Conservation (phyloP, 202 grass and related monocot genomes). For the Cymbopogon flexuosus region DNA sequence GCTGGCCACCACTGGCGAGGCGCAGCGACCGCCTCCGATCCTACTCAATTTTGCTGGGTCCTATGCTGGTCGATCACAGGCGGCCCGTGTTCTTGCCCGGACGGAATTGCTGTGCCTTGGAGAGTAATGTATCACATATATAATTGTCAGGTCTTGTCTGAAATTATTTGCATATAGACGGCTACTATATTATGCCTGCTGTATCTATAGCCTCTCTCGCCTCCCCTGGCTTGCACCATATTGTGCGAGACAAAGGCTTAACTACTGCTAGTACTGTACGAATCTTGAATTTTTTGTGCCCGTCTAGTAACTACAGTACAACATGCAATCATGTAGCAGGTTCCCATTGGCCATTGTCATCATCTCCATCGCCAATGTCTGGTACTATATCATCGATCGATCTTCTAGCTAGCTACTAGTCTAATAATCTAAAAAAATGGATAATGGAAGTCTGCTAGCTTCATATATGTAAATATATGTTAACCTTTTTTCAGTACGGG, state of each 20-base stretch:
- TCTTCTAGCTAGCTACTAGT: background rate
- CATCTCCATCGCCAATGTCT: background rate
- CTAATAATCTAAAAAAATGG: background rate
- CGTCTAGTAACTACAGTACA: background rate
- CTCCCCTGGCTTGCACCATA: slow-evolving; percentile 2
- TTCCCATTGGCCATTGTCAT: background rate
- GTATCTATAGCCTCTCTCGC: background rate
- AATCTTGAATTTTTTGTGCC: slow-evolving; percentile 20
- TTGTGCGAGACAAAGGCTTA: slow-evolving; percentile 23
- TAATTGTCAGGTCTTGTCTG: slow-evolving; percentile 35
- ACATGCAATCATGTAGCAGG: slow-evolving; percentile 16
- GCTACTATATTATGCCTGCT: background rate
- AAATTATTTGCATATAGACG: slow-evolving; percentile 28
- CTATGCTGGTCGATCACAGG: slow-evolving; percentile 24
- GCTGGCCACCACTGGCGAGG: background rate
- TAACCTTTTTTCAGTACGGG: slow-evolving; percentile 33
- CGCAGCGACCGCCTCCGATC: background rate
- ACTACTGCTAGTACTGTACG: background rate
- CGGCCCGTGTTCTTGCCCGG: slow-evolving; percentile 17
- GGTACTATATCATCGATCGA: background rate
- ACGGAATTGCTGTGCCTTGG: background rate
- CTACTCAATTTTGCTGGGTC: background rate
- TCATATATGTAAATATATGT: background rate
- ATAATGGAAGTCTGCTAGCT: no score
- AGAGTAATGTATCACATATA: background rate